Base-by-base conservation (phyloP, 129 eudicot species). In the Heracleum sosnowskyi region DNA sequence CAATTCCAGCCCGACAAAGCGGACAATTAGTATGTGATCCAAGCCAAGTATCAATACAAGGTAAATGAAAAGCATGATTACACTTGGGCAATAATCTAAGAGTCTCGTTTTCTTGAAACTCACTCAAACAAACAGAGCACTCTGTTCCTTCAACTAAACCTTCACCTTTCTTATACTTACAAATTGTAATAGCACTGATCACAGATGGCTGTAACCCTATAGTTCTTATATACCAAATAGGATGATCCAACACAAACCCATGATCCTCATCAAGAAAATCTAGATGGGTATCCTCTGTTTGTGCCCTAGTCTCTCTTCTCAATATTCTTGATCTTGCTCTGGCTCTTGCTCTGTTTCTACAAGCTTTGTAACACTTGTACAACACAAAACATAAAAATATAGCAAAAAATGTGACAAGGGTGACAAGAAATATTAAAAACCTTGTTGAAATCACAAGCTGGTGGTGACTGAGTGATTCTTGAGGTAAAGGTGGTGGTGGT, bases 41-140 rank as follows among this genome's bases (percentile, higher is more conserved):
- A 22, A 87, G 85, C 90, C 90, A 87, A 29, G 87, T 87, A 79
- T 87, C 90, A 40, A 87, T 81, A 75, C 90, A 87, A 47, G 90
- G 87, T 7, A 87, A 41, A 63, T 87, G 90, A 76, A 87, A 87
- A 36, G 90, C 87, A 74, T 87, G 90, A 72, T 73, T 84, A 72
- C 90, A 87, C 22, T 87, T 87, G 17, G 87, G 87, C 80, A 87
- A 77, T 28, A 87, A 55, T 45, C 87, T 84, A 2, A 87, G 78
- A 35, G 82, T 84, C 75, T 87, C 90, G 26, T 79, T 82, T 40
- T 84, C 90, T 68, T 87, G 79, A 82, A 87, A 87, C 70, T 81
- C 87, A 70, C 36, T 84, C 78, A 87, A 76, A 74, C 90, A 87
- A 79, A 87, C 90, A 57, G 90, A 80, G 76, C 90, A 87, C 31